Conservation (phyloP, 176 grass and related monocot genomes). For the Saccharum officinarum region DNA sequence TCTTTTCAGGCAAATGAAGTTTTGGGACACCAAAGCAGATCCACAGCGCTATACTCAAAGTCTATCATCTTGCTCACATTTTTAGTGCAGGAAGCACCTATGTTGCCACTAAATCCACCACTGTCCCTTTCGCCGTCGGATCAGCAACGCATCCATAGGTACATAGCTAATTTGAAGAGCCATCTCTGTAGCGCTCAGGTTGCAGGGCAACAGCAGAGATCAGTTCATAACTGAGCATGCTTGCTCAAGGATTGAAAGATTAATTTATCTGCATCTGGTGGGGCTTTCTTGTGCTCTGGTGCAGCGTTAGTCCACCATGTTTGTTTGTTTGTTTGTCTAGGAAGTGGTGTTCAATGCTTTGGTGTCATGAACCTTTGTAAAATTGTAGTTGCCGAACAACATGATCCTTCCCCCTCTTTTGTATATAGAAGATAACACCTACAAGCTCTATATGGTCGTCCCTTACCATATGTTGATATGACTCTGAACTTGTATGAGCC, state of each 20-base stretch:
- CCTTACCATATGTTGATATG: background rate
- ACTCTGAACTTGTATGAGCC: constrained; percentile 20
- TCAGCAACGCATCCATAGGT: constrained; percentile 52
- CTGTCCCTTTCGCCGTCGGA: constrained; percentile 55
- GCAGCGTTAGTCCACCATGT: constrained; percentile 15
- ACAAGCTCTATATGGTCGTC: background rate
- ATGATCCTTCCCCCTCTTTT: constrained; percentile 1
- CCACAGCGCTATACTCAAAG: constrained; percentile 56
- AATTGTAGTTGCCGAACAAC: constrained; percentile 10
- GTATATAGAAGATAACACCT: constrained; percentile 25
- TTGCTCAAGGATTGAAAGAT: constrained; percentile 33
- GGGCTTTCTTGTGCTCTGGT: background rate
- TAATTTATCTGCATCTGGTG: constrained; percentile 13
- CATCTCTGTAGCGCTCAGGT: constrained; percentile 47
- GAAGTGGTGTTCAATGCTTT: constrained; percentile 3
- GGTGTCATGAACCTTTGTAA: constrained; percentile 13
- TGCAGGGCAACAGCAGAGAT: constrained; percentile 30
- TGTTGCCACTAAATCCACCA: constrained; percentile 50
- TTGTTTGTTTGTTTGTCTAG: constrained; percentile 20
- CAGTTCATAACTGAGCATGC: constrained; percentile 12
- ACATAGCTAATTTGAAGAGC: constrained; percentile 61
- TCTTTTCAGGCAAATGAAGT: constrained; percentile 61
- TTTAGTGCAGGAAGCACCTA: constrained; percentile 57
- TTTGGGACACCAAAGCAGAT: constrained; percentile 50
- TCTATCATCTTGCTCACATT: constrained; percentile 71